Evolutionary conservation across 2,329 filamentous ascomycete species (phyloP), one percentile per base, ranked within the genome.

Genomic region (Parasarocladium wereldwijsianum): DNA sequence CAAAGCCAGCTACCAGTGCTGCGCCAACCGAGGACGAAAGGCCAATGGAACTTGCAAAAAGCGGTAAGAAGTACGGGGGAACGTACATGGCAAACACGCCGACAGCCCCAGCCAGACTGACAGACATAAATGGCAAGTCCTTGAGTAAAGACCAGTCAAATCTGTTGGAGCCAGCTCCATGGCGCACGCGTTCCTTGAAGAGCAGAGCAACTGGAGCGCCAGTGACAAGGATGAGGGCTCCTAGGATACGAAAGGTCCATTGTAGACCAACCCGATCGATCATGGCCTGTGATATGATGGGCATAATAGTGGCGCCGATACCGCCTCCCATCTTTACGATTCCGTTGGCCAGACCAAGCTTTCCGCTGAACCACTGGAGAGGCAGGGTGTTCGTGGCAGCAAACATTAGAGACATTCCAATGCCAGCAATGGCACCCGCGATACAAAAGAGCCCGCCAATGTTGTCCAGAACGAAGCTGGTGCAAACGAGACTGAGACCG

Each of bases 71-170:
- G 50, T 70, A 73, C 0, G 67, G 62, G 0, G 68, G 67, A 0
- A 72, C 66, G 35, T 70, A 61, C 11, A 73, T 55, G 0, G 67
- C 59, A 38, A 74, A 74, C 1, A 63, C 69, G 2, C 55, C 66
- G 11, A 72, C 52, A 2, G 56, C 60, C 3, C 66, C 64, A 4
- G 58, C 56, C 5, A 63, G 36, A 39, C 70, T 69, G 23, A 73
- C 45, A 9, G 58, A 43, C n/a, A 51, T 34, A 43, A 72, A 72
- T 3, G 51, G 51, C n/a, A 57, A 30, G 36, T 67, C 52, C 9
- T 52, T 54, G 43, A 71, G 66, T 2, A 70, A 47, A 10, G 47
- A 47, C 62, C 58, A 62, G 33, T 67, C 62, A 12, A 67, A 54
- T 2, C 45, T 47, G 0, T 47, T 43, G 8, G 12, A 12, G 9